Evolutionary conservation across 2,329 filamentous ascomycete species (phyloP), one percentile per base, ranked within the genome.

Genomic region (Cladosporium cucumerinum): DNA sequence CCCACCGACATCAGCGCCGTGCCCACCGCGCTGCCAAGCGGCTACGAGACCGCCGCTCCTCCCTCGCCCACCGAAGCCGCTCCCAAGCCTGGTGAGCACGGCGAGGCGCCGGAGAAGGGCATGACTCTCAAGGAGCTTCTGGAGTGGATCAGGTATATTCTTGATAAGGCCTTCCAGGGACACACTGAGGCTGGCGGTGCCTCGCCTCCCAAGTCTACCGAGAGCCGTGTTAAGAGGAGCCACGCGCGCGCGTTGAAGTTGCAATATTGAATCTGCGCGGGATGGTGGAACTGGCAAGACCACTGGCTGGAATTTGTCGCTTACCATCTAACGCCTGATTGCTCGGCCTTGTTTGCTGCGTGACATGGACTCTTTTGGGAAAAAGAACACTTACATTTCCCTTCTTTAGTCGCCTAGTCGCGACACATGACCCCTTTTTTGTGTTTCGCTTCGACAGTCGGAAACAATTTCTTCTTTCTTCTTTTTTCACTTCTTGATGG

Each of bases 141-240:
- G 18, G 68, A 68, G 23, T 71, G 71, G 71, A 68, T 71, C 51
- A 55, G 62, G 32, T 70, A 67, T 57, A 32, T 69, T 16, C 28
- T 69, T 5, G 60, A 65, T 57, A 58, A 63, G 61, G 49, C 21
- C 8, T 62, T 62, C 49, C 48, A 62, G 23, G 48, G 60, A 16
- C 60, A 62, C 34, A 52, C 32, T 4, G 43, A 62, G 48, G 60
- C 48, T 26, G 60, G 54, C 16, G 57, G 39, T 2, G 55, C 55
- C 2, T 18, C 23, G 0, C 32, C 55, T 7, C 36, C 55, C 26
- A 18, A 43, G 10, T 51, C 8, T 5, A 23, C 23, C 36, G 39
- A 39, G 39, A 23, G 32, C 30, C 30, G 48, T 12, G 48, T 48
- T 7, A 62, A 62, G 60, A 62, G 60, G 60, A 62, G 49, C 32